These are phyloP conservation scores for Passalora sequoiae DNA, from an alignment of 2,329 filamentous ascomycete species.

Conservation along the genomic window DNA sequence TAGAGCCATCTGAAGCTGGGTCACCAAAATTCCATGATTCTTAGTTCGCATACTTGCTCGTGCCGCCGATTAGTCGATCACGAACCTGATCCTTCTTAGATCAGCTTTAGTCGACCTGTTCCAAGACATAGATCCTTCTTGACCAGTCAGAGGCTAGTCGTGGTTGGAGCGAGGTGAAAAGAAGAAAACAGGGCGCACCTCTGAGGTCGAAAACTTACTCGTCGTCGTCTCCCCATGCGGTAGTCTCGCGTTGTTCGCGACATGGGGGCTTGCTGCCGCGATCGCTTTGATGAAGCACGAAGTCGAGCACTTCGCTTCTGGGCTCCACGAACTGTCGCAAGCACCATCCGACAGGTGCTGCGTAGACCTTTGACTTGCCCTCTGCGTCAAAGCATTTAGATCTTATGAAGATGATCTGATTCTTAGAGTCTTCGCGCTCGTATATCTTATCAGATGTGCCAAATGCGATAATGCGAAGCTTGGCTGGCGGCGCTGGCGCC, in stretches of 20 bases:
- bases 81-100: constrained; percentile 10
- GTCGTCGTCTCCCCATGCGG: constrained; percentile 10
- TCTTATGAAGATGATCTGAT: constrained; percentile 45
- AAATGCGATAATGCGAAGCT: constrained; percentile 44
- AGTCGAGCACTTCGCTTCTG: constrained; percentile 44
- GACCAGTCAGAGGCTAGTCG: not conserved
- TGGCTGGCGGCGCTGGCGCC: constrained; percentile 16
- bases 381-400: constrained; percentile 41
- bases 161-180: not conserved
- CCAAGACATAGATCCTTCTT: not conserved
- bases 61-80: constrained; percentile 3
- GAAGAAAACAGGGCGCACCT: constrained; percentile 5
- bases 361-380: constrained; percentile 37
- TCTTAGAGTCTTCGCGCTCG: constrained; percentile 43
- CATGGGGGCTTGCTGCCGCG: constrained; percentile 37
- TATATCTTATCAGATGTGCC: constrained; percentile 45
- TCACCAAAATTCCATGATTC: too few species aligned
- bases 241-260: constrained; percentile 7
- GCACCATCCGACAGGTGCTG: constrained; percentile 44
- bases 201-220: constrained; percentile 10
- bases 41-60: too few species aligned
- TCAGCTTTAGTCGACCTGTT: not conserved
- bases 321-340: constrained; percentile 44
- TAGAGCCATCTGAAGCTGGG: too few species aligned
- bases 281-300: constrained; percentile 34